Percentiles rank a stretch among this genome's conserved stretches.
Evolutionary conservation across 2,329 filamentous ascomycete genomes (phyloP).

Genomic region (Alternaria tenuissima): DNA sequence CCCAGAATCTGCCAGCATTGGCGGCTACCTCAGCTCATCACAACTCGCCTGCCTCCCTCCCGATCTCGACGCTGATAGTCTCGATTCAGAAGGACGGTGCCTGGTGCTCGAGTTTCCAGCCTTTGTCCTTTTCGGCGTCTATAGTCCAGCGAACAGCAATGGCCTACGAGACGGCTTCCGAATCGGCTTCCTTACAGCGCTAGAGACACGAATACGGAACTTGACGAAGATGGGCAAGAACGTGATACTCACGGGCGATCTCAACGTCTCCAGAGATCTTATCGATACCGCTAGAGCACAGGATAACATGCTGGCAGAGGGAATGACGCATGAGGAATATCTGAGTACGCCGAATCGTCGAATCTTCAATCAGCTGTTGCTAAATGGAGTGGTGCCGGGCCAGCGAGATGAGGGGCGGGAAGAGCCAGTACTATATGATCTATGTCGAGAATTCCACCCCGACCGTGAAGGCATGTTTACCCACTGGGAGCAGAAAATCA

Average conservation of each 20-base stretch:
- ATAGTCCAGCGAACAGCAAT: slow-evolving; percentile 89
- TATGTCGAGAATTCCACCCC: slow-evolving; percentile 83
- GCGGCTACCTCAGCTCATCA: slow-evolving; percentile 78
- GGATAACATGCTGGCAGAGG: slow-evolving; percentile 76
- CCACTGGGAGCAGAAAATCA: slow-evolving; percentile 94
- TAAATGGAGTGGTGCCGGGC: slow-evolving; percentile 73
- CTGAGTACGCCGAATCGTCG: slow-evolving; percentile 75
- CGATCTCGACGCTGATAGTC: slow-evolving; percentile 68
- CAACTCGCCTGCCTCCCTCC: slow-evolving; percentile 68
- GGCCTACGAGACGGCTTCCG: slow-evolving; percentile 85
- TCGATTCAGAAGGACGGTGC: slow-evolving; percentile 92
- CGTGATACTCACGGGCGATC: slow-evolving; percentile 84
- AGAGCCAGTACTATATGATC: slow-evolving; percentile 78
- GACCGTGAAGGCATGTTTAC: slow-evolving; percentile 90
- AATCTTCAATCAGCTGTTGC: slow-evolving; percentile 85
- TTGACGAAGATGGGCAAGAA: slow-evolving; percentile 80
- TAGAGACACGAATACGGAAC: slow-evolving; percentile 87
- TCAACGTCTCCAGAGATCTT: slow-evolving; percentile 77
- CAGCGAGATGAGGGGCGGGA: slow-evolving; percentile 74
- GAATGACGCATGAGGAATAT: slow-evolving; percentile 74
- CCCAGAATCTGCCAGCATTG: slow-evolving; percentile 77
- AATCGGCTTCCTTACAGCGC: slow-evolving; percentile 76
- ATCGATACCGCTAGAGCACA: slow-evolving; percentile 79
- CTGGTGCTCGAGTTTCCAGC: slow-evolving; percentile 92
- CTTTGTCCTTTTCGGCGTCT: slow-evolving; percentile 91